These are phyloP conservation scores for Dactylellina sp. DNA, from an alignment of 2,329 filamentous ascomycete genomes.

Conservation along the genomic window DNA sequence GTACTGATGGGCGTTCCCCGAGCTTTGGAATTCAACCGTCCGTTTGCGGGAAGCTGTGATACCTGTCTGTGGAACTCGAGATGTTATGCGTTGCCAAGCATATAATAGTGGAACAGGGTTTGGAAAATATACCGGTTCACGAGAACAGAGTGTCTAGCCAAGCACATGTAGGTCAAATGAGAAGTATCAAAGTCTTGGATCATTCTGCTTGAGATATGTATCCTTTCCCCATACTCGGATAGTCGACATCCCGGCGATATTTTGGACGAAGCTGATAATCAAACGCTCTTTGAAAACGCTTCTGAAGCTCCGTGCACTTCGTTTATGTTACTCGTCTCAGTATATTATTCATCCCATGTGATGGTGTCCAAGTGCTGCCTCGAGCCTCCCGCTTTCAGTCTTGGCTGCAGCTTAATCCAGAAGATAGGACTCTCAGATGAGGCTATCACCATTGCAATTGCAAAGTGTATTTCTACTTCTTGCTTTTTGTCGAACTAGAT, in stretches of 20 bases:
- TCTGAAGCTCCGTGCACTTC: too few species aligned
- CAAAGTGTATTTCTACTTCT: background rate
- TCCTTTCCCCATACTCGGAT: constrained; percentile 4
- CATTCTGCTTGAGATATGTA: too few species aligned
- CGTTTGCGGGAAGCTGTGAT: constrained; percentile 19
- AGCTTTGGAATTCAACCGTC: constrained; percentile 35
- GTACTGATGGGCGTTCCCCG: constrained; percentile 14
- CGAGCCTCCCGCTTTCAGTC: constrained; percentile 33
- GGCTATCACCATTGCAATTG: constrained; percentile 4
- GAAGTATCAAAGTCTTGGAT: constrained; percentile 25
- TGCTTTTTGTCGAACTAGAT: background rate
- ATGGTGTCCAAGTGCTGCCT: constrained; percentile 31
- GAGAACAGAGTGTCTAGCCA: constrained; percentile 14
- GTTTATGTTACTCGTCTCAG: background rate
- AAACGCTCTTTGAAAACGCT: too few species aligned
- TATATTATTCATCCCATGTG: constrained; percentile 52
- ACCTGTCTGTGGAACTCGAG: constrained; percentile 36
- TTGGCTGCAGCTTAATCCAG: constrained; percentile 37
- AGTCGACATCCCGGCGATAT: constrained; percentile 18
- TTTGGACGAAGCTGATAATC: too few species aligned
- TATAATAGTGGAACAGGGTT: constrained; percentile 18
- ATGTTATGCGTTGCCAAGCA: constrained; percentile 35
- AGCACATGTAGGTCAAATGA: background rate
- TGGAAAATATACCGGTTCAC: background rate
- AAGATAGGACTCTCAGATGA: constrained; percentile 1